Percentiles rank a stretch among this genome's conserved stretches.
Conservation (phyloP, 2,329 filamentous ascomycete species). For the Exophiala sideris region DNA sequence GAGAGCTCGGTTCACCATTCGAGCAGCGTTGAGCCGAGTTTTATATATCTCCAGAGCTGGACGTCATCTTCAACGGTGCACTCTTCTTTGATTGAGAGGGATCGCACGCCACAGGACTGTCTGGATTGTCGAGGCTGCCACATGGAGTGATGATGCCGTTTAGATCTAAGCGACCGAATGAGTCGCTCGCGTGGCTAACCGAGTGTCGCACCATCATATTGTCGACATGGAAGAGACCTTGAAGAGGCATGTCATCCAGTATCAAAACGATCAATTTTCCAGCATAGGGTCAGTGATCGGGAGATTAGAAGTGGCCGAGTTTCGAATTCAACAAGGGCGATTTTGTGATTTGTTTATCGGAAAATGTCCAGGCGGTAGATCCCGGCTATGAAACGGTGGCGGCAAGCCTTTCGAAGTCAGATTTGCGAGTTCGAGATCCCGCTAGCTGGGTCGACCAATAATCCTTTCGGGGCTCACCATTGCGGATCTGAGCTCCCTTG, state of each 20-base stretch:
- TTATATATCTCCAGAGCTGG: background rate
- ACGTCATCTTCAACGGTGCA: no score
- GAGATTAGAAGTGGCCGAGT: conserved; percentile 9
- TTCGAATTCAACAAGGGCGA: background rate
- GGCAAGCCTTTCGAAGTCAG: background rate
- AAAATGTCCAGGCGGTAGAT: background rate
- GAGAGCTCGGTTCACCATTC: background rate
- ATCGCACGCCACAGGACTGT: no score
- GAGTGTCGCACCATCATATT: conserved; percentile 15
- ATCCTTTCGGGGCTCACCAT: background rate
- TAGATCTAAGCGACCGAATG: conserved; percentile 9
- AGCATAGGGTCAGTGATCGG: background rate
- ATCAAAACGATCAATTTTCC: background rate
- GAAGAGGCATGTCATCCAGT: background rate
- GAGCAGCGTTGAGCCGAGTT: background rate
- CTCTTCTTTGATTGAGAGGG: no score
- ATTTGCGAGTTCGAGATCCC: background rate
- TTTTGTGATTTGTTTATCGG: background rate
- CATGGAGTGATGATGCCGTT: conserved; percentile 12
- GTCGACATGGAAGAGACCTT: conserved; percentile 1
- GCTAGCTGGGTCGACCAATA: background rate
- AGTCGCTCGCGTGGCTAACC: background rate
- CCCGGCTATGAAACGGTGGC: background rate
- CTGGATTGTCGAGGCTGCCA: background rate
- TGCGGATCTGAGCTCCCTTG: background rate